Percentiles rank a stretch among this genome's conserved stretches.
These are phyloP conservation scores for Helminthosporium solani DNA, from an alignment of 2,329 filamentous ascomycete species.

Conservation along the genomic window DNA sequence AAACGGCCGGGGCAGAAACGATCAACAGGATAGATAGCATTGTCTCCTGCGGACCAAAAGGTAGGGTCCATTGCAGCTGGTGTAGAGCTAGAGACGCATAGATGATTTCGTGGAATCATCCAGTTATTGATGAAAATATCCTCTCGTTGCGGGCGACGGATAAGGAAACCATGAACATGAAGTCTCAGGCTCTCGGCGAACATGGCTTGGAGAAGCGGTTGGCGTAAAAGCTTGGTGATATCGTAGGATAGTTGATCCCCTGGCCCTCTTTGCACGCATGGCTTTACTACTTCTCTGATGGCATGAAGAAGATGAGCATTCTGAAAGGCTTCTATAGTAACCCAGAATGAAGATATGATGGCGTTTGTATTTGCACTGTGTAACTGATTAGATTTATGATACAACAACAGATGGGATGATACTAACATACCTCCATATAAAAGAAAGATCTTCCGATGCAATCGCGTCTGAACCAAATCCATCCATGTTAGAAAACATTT, in stretches of 20 bases:
- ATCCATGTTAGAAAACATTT: slow-evolving; percentile 3
- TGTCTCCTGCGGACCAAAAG: too few relatives aligned
- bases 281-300: slow-evolving; percentile 7
- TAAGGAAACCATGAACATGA: slow-evolving; percentile 14
- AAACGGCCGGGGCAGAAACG: slow-evolving; percentile 43
- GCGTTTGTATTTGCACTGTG: slow-evolving; percentile 7
- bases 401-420: too few relatives aligned
- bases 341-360: slow-evolving; percentile 17
- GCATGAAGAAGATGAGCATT: slow-evolving; percentile 16
- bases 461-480: slow-evolving; percentile 10
- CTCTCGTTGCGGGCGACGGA: too few relatives aligned
- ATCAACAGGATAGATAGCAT: slow-evolving; percentile 25
- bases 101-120: slow-evolving; percentile 26
- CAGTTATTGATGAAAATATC: too few relatives aligned
- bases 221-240: slow-evolving; percentile 5
- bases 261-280: slow-evolving; percentile 2
- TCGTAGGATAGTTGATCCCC: slow-evolving; percentile 13
- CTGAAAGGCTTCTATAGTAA: slow-evolving; percentile 24
- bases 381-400: background rate
- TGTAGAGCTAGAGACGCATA: slow-evolving; percentile 29
- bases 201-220: slow-evolving; percentile 37
- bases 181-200: slow-evolving; percentile 41
- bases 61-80: too few relatives aligned
- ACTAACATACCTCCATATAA: slow-evolving; percentile 5
- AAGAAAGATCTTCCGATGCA: slow-evolving; percentile 8